Evolutionary conservation across 2,329 filamentous ascomycete genomes (phyloP).

Genomic region (Corynespora cassiicola): DNA sequence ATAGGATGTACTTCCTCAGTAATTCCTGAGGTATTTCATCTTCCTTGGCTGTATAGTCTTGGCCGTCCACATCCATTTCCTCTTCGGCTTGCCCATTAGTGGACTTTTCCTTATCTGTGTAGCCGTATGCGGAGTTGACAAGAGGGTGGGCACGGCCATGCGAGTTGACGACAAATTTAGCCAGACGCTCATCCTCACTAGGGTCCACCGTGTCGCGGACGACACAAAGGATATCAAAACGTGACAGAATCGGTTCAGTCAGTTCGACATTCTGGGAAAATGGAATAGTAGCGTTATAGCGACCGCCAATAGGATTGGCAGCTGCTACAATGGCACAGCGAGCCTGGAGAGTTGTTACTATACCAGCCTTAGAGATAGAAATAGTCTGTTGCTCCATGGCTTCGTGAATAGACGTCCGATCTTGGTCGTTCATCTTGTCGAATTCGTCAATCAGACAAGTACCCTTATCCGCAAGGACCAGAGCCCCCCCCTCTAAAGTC

Average conservation of each 20-base stretch:
- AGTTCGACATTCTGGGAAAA: constrained; percentile 97
- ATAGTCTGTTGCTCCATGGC: constrained; percentile 99
- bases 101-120: constrained; percentile 28
- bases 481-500: constrained; percentile 94
- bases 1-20: constrained; percentile 94
- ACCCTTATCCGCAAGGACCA: constrained; percentile 92
- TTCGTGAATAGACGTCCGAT: constrained; percentile 97
- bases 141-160: constrained; percentile 87
- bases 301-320: constrained; percentile 93
- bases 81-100: constrained; percentile 48
- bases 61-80: constrained; percentile 58
- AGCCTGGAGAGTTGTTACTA: constrained; percentile 95
- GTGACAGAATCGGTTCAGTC: constrained; percentile 95
- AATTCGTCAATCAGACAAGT: constrained; percentile 98
- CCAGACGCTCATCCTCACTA: constrained; percentile 87
- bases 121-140: constrained; percentile 44
- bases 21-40: constrained; percentile 89
- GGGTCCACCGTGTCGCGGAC: constrained; percentile 96
- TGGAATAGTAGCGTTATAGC: constrained; percentile 95
- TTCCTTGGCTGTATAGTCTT: constrained; percentile 60
- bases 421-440: constrained; percentile 99
- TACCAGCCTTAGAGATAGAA: constrained; percentile 97
- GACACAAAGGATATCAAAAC: constrained; percentile 97
- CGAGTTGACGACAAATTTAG: constrained; percentile 92
- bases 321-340: constrained; percentile 96